Evolutionary conservation across 1,139 yeast genomes (phyloP).

Genomic region (Saccharomyces hybrid): DNA sequence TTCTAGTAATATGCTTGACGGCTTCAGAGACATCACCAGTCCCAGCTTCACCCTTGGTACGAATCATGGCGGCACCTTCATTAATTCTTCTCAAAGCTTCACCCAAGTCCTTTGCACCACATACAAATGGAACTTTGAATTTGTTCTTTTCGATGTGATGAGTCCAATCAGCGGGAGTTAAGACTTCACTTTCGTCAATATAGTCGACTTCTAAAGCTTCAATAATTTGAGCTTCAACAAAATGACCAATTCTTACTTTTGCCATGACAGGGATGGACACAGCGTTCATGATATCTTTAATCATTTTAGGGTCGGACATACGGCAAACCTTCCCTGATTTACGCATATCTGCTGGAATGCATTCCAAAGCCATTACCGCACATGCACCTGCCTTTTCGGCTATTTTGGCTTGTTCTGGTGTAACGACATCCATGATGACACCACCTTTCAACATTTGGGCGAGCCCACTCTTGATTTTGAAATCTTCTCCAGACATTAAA

Average conservation of each 20-base stretch:
- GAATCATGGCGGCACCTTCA: slow-evolving; percentile 85
- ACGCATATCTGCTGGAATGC: slow-evolving; percentile 83
- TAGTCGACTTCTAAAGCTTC: slow-evolving; percentile 70
- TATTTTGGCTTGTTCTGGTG: slow-evolving; percentile 51
- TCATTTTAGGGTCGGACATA: slow-evolving; percentile 83
- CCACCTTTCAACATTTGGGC: slow-evolving; percentile 87
- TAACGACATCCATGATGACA: slow-evolving; percentile 57
- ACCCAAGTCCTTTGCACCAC: slow-evolving; percentile 80
- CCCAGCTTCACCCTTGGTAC: slow-evolving; percentile 87
- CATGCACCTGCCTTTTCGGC: slow-evolving; percentile 86
- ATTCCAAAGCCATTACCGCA: slow-evolving; percentile 85
- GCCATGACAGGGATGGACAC: slow-evolving; percentile 82
- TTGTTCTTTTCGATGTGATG: slow-evolving; percentile 56
- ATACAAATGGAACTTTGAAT: slow-evolving; percentile 72
- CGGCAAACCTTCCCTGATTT: slow-evolving; percentile 78
- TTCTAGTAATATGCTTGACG: slow-evolving; percentile 63
- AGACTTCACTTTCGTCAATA: slow-evolving; percentile 78
- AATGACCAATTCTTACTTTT: slow-evolving; percentile 78
- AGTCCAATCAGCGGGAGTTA: slow-evolving; percentile 71
- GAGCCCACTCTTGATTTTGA: slow-evolving; percentile 68
- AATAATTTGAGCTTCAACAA: slow-evolving; percentile 74
- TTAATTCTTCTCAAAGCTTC: slow-evolving; percentile 74
- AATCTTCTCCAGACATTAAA: slow-evolving; percentile 20
- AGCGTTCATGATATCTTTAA: slow-evolving; percentile 58
- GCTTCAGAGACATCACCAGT: slow-evolving; percentile 86